Base-by-base conservation (phyloP, 345 rosid genomes). In the Eucalyptus curtisii region DNA sequence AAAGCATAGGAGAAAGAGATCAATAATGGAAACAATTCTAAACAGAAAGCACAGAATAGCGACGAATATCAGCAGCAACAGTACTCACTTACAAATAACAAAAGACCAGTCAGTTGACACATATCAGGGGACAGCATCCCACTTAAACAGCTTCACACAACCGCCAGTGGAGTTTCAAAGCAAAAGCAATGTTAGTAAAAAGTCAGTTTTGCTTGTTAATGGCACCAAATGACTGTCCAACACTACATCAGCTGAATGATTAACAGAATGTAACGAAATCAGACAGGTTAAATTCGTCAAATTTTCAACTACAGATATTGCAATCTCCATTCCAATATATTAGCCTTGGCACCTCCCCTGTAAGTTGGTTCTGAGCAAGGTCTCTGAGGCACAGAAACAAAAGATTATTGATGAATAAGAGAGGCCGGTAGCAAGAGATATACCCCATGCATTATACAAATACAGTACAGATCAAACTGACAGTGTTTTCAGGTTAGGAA, bases 41-140 rank as follows among this genome's bases (percentile, higher is more conserved):
- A 25, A 37, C 8, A 7, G 64, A 30, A 66, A 25, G 61, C 19
- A 48, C 7, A 45, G 42, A 5, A 16, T 25, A 40, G 19, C 8
- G 8, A 12, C 9, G 9, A 30, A 12, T n/a, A 16, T 19, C 10
- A 27, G 11, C 25, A 85, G 19, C 57, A 11, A 37, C 31, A 25
- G 31, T 4, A 17, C 24, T 86, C 33, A 90, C 99, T 96, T 93
- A 98, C 99, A 97, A 96, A 89, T 94, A 96, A 96, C 99, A 97
- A 97, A 91, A 97, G 91, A 87, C 99, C 97, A 12, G 97, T 95
- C 89, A 98, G 92, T 89, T 98, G 99, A 85, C 99, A 98, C 94
- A 98, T 95, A 76, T 95, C 99, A 42, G 95, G 33, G 98, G 98
- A 98, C 86, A 97, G 87, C 2, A 95, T 93, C 89, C 98, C 98